Evolutionary conservation across 192 early-diverging fungal genomes (phyloP), one percentile per base, ranked within the genome.

Genomic region (Coemansia sp.): DNA sequence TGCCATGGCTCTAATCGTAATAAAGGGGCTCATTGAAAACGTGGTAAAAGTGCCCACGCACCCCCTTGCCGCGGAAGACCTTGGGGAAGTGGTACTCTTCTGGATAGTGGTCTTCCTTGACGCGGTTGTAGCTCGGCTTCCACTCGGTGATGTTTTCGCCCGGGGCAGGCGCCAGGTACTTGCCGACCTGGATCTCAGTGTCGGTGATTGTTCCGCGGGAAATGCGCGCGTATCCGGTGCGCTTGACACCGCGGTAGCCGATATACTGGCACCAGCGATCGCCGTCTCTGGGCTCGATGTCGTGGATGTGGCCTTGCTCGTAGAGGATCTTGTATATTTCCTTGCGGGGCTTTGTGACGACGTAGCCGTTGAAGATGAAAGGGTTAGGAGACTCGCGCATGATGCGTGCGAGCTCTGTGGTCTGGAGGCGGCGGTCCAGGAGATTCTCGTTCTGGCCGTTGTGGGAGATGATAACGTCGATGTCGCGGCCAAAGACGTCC

Each of bases 201-300:
- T 93, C 91, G 4, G 91, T 91, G 65, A 93, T 90, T 15, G 85
- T 86, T 41, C 91, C 91, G 56, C 90, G 91, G 29, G 87, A 87
- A 23, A 93, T 67, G 46, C 91, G 88, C 8, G 91, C 91, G 64
- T 91, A 93, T 13, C 84, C 90, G 13, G 83, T 74, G 61, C 90
- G 83, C 74, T 88, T 85, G 52, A 93, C 65, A 9, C 90, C 90
- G 67, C 91, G 87, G 80, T 86, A 93, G 41, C 85, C 90, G 22
- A 93, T 83, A 78, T 93, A 93, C 76, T 93, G 81, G 77, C 91
- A 93, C 91, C 91, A 93, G 56, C 91, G 86, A 79, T 90, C 90
- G 62, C 76, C 82, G 65, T 93, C 91, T 0, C 87, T 83, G 8
- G 85, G 79, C 69, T 93, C 91, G 55, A 93, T 85, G 74, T 93